Conservation (phyloP, 176 grass and related monocot genomes). For the Aegilops bicornis region DNA sequence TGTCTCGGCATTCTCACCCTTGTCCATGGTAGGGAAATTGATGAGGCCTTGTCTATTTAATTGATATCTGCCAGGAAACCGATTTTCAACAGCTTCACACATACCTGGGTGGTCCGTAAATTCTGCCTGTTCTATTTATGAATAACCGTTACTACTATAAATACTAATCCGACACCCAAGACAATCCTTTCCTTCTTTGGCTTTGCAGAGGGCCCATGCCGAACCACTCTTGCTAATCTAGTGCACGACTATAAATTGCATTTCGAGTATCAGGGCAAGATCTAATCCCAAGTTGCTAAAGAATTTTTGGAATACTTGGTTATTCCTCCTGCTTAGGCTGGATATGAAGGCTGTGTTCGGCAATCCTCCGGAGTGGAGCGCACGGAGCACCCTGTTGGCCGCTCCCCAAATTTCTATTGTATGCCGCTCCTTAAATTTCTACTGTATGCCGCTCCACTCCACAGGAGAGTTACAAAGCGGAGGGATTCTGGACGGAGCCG, state of each 20-base stretch:
- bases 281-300: constrained; percentile 41
- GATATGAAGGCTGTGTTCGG: neutral
- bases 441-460: too few species aligned
- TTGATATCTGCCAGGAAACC: constrained; percentile 84
- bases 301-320: neutral
- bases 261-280: constrained; percentile 94
- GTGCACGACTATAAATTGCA: constrained; percentile 76
- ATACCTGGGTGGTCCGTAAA: constrained; percentile 75
- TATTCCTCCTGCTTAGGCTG: neutral
- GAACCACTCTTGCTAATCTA: constrained; percentile 80
- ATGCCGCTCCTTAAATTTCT: too few species aligned
- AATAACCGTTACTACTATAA: neutral
- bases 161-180: constrained; percentile 4
- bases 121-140: neutral
- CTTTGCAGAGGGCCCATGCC: constrained; percentile 75
- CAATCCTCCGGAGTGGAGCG: too few species aligned
- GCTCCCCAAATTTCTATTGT: too few species aligned
- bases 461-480: too few species aligned
- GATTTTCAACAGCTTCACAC: constrained; percentile 96
- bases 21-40: constrained; percentile 67
- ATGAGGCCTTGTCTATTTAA: constrained; percentile 84
- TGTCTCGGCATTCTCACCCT: neutral
- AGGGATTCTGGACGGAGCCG: too few species aligned
- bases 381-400: too few species aligned
- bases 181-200: constrained; percentile 13